Conservation (phyloP, 2,329 filamentous ascomycete species). For the Aspergillus candidus region DNA sequence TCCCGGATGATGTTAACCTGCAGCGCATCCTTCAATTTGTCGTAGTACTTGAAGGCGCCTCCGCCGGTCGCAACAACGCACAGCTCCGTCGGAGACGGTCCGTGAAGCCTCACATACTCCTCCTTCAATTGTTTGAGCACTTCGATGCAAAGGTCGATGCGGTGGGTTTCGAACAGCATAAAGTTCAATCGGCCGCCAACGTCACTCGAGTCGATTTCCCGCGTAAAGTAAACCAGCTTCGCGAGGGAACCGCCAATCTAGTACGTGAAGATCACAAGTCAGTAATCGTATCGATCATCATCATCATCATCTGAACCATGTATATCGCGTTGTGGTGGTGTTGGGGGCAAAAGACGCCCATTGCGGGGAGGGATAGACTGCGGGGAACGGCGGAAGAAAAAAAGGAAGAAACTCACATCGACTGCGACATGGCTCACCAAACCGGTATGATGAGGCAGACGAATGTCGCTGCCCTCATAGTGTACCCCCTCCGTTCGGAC, state of each 20-base stretch:
- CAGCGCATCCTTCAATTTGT: conserved; percentile 75
- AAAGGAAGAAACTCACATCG: conserved; percentile 56
- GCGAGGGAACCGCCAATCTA: conserved; percentile 93
- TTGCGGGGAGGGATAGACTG: conserved; percentile 27
- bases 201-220: conserved; percentile 71
- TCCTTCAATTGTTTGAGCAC: conserved; percentile 83
- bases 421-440: conserved; percentile 95
- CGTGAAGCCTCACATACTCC: conserved; percentile 72
- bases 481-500: conserved; percentile 53
- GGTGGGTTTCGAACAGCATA: conserved; percentile 90
- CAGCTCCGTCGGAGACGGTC: conserved; percentile 61
- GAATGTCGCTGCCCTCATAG: conserved; percentile 83
- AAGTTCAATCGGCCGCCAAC: conserved; percentile 90
- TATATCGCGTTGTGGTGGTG: conserved; percentile 1
- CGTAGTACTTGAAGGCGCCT: conserved; percentile 94
- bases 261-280: neutral
- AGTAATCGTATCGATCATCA: conserved; percentile 5
- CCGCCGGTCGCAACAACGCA: conserved; percentile 95
- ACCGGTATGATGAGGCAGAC: conserved; percentile 90
- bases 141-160: conserved; percentile 86
- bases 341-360: conserved; percentile 7
- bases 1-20: conserved; percentile 85
- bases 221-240: conserved; percentile 95
- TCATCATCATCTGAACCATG: neutral
- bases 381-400: conserved; percentile 23